A percentile compares a stretch with the other conserved stretches of the same genome.
These are phyloP conservation scores for Cyathus olla DNA, from an alignment of 1,284 basidiomycete species.

Conservation along the genomic window DNA sequence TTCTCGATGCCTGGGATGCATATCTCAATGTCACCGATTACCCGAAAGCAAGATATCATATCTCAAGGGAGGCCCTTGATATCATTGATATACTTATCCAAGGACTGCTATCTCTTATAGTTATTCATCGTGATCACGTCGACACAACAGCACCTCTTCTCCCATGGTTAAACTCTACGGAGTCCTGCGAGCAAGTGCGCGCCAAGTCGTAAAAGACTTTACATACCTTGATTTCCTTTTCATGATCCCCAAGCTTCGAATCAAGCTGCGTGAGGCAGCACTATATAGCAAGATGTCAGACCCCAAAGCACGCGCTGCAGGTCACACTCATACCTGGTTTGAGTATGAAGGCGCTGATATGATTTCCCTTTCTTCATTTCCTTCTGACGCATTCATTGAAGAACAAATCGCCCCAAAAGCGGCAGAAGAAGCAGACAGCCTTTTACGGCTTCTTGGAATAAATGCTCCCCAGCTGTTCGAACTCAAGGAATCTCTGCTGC, in stretches of 20 bases:
- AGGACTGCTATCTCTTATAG: slow-evolving; percentile 38
- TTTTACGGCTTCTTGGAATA: slow-evolving; percentile 5
- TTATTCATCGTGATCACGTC: slow-evolving; percentile 41
- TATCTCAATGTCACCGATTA: slow-evolving; percentile 35
- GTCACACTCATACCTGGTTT: slow-evolving; percentile 43
- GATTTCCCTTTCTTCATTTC: slow-evolving; percentile 2
- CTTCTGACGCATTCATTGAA: slow-evolving; percentile 1
- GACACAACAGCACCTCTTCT: slow-evolving; percentile 34
- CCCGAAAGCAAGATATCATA: slow-evolving; percentile 30
- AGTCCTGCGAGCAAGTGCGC: slow-evolving; percentile 42
- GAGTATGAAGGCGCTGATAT: slow-evolving; percentile 29
- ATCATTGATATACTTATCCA: slow-evolving; percentile 42
- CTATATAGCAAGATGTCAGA: slow-evolving; percentile 14
- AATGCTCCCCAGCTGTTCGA: not conserved
- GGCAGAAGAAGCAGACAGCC: slow-evolving; percentile 5
- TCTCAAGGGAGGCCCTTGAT: slow-evolving; percentile 43
- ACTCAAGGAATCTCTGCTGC: not conserved
- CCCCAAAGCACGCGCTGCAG: slow-evolving; percentile 22
- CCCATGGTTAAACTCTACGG: slow-evolving; percentile 54
- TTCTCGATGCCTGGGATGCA: slow-evolving; percentile 36
- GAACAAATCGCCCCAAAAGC: slow-evolving; percentile 2
- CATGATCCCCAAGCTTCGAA: slow-evolving; percentile 37
- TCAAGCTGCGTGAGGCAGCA: slow-evolving; percentile 17
- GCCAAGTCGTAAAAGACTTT: slow-evolving; percentile 44
- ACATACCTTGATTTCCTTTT: slow-evolving; percentile 35